Percentiles rank a stretch among this genome's conserved stretches.
These are phyloP conservation scores for Melampsora abietis-canadensis DNA, from an alignment of 1,284 basidiomycete species.

Conservation along the genomic window DNA sequence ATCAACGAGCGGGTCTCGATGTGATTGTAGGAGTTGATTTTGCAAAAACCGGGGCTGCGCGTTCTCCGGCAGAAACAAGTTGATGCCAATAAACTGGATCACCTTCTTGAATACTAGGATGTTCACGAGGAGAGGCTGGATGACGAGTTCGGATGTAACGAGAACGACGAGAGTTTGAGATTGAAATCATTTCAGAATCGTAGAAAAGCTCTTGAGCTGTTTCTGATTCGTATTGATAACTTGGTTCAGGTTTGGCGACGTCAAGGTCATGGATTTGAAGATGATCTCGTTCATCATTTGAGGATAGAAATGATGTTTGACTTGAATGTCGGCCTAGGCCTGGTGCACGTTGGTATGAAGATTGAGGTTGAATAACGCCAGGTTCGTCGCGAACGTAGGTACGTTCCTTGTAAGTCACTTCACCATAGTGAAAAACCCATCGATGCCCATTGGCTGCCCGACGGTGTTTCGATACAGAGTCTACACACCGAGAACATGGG, in stretches of 20 bases:
- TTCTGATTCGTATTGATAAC: background rate
- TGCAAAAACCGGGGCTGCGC: background rate
- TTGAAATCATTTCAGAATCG: background rate
- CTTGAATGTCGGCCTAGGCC: background rate
- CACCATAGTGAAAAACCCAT: constrained; percentile 78
- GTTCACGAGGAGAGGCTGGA: background rate
- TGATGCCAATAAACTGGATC: constrained; percentile 34
- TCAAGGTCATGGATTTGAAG: background rate
- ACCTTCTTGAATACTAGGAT: constrained; percentile 12
- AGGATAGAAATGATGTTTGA: background rate
- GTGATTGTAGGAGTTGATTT: background rate
- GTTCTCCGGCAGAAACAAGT: constrained; percentile 18
- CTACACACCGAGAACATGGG: constrained; percentile 52
- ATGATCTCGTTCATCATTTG: background rate
- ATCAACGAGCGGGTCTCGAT: constrained; percentile 20
- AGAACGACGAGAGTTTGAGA: background rate
- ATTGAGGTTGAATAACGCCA: constrained; percentile 62
- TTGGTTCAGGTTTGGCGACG: constrained; percentile 3
- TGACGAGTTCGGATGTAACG: background rate
- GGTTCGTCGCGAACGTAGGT: constrained; percentile 67
- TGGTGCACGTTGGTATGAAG: background rate
- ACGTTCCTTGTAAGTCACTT: constrained; percentile 68
- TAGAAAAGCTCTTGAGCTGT: background rate
- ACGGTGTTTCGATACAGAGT: constrained; percentile 56
- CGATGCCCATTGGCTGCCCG: constrained; percentile 74